phyloP scores from a whole-genome alignment of 805 yeast species.

The Pichia scutulata region DNA sequence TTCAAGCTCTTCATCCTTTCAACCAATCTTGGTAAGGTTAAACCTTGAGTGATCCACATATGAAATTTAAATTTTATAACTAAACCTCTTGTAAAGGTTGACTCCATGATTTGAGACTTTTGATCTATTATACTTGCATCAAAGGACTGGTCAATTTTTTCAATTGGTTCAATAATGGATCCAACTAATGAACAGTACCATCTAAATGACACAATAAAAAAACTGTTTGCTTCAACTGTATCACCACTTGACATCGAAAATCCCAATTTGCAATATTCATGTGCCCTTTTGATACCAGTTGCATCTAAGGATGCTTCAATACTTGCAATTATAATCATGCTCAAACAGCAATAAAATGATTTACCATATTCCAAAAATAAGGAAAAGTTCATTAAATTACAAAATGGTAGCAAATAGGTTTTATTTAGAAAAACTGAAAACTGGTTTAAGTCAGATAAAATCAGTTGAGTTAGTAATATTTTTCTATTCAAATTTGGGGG shows the following conservation, averaged over 20 bases:
- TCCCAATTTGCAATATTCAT: constrained; percentile 36
- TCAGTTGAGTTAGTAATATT: constrained; percentile 31
- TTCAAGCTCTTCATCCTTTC: constrained; percentile 6
- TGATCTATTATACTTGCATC: constrained; percentile 15
- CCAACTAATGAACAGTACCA: constrained; percentile 36
- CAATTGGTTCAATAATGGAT: constrained; percentile 34
- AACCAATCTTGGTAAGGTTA: constrained; percentile 5
- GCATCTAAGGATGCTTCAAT: constrained; percentile 24
- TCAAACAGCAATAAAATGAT: constrained; percentile 32
- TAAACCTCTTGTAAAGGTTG: constrained; percentile 1
- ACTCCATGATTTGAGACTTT: constrained; percentile 4
- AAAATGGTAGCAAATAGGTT: constrained; percentile 23
- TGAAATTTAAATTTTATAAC: constrained; percentile 11
- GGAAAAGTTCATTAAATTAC: constrained; percentile 29
- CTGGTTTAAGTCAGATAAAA: constrained; percentile 33
- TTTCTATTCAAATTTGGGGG: constrained; percentile 23
- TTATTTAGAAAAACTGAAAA: constrained; percentile 27
- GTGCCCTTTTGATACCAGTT: constrained; percentile 30
- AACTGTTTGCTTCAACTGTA: constrained; percentile 27
- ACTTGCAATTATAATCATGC: constrained; percentile 35
- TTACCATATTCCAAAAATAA: constrained; percentile 34
- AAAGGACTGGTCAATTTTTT: constrained; percentile 23
- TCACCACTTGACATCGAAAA: constrained; percentile 28
- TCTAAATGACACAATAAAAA: constrained; percentile 34
- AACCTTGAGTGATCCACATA: constrained; percentile 13